Evolutionary conservation across 495 filamentous ascomycete genomes (phyloP), one percentile per base, ranked within the genome.

Genomic region (Entonaema liquescens): DNA sequence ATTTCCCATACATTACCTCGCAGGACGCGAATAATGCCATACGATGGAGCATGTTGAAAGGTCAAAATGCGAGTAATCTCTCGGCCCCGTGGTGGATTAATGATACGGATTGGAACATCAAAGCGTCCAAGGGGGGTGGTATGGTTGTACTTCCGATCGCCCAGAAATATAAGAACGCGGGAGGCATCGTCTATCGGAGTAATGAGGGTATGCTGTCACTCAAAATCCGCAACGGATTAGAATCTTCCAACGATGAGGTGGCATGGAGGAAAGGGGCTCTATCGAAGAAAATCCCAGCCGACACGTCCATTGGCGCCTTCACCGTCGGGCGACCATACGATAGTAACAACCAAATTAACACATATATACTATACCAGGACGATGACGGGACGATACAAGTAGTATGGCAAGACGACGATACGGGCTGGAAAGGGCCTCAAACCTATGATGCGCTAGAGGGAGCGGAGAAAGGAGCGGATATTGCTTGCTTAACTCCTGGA

Each of bases 51-150:
- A 31, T 31, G 6, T 56, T 67, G 63, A 25, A 17, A n/a, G 69
- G 70, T 5, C 55, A 67, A 13, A 57, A 72, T 25, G 5, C n/a
- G 3, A 60, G 17, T 9, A 60, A 72, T 35, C 28, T 42, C 19
- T 64, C 59, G 7, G 60, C 70, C 3, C 70, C 70, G 0, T 64
- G 59, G 70, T 72, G 64, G 70, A 47, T 72, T 21, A 72, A 72
- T 26, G 60, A 64, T 52, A 72, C 70, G 1, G 26, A 59, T 17
- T 72, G 59, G 54, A 26, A 38, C 15, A 29, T 72, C 2, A 60
- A 56, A 31, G 70, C 70, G 21, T 57, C 70, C 8, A 65, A 64
- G 21, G 54, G 64, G 12, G 49, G 52, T 8, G 64, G 47, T 5
- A 40, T 67, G 12, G 70, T 65, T 19, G 47, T 54, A 7, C 59